Evolutionary conservation across 2,329 filamentous ascomycete species (phyloP), one percentile per base, ranked within the genome.

Genomic region (Sclerotinia borealis): DNA sequence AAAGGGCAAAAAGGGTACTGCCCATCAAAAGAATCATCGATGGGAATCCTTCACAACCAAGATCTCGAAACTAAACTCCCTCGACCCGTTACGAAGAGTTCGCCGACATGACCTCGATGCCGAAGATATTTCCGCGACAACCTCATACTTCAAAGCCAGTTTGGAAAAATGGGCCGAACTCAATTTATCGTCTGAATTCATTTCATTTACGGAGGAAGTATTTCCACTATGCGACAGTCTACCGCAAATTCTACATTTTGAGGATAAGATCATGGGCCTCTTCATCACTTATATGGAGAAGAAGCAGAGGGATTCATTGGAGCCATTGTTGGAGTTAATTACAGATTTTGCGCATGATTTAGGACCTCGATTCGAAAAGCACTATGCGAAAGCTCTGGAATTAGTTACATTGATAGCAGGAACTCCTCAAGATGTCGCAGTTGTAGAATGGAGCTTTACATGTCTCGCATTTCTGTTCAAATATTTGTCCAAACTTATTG

Each of bases 391-490:
- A 59, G 86, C 90, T 31, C 85, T 99, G 64, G 83, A 81, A 61
- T 79, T 96, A 61, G 86, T 99, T 61, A 85, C 91, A 45, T 85
- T 86, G 19, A 84, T 98, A 68, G 93, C 92, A 13, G 87, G 87
- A 61, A 89, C 86, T 70, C 86, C 91, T 60, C 83, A 90, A 63
- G 89, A 91, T 72, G 87, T 91, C 31, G 91, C 93, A 67, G 92
- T 96, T n/a, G 91, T 98, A 58, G 95, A 99, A 78, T 98, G 93
- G 93, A 93, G 91, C 58, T 99, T 99, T 77, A 92, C 89, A 15
- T 93, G 91, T 70, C 81, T 99, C 63, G 92, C 95, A 51, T 99
- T 96, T 81, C 81, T 98, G 47, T 97, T 99, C 84, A 99, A 99
- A 75, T 98, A 98, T 73, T 84, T 99, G 6, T 96, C 92, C 2